Base-by-base conservation (phyloP, 768 basidiomycete genomes). In the Naganishia antarctica region DNA sequence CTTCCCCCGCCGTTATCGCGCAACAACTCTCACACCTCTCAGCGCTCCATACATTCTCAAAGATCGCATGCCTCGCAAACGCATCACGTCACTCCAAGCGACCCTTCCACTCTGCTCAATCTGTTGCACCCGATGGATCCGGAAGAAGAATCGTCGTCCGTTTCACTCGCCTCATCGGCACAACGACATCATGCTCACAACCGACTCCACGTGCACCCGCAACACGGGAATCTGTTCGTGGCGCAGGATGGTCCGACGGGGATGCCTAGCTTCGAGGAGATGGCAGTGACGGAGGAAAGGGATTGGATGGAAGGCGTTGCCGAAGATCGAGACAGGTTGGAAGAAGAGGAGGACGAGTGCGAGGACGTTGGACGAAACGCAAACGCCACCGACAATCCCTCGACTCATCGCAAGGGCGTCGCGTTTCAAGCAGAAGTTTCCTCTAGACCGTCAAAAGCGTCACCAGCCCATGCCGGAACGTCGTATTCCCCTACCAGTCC, bases 241-340 rank as follows among this genome's bases (percentile, higher is more conserved):
- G 29, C 62, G 23, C 40, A 43, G 16, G 40, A 51, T 37, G 62
- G 62, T 16, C 40, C 40, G 9, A 63, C 40, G 4, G 40, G 26
- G 18, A 46, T 57, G 40, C 62, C 62, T 0, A 43, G 43, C 21
- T 57, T 63, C 21, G 62, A 57, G 9, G 44, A 50, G 41, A 16
- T 63, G 34, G 43, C 49, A 11, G 43, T 40, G 23, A 51, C 37
- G n/a, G 49, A 63, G 26, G 47, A 63, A 32, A 26, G 50, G 43
- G 62, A 63, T 31, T 57, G 26, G 29, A 44, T 63, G 29, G 62
- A 63, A 63, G 41, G 46, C 28, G 62, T 53, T 21, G 28, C 41
- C 2, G 62, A 63, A 46, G 62, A 63, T 23, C n/a, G 32, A 11
- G 49, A 47, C 5, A n/a, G 26, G 59, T n/a, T 18, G 4, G n/a